Base-by-base conservation (phyloP, 495 filamentous ascomycete species). In the Xylaria curta region DNA sequence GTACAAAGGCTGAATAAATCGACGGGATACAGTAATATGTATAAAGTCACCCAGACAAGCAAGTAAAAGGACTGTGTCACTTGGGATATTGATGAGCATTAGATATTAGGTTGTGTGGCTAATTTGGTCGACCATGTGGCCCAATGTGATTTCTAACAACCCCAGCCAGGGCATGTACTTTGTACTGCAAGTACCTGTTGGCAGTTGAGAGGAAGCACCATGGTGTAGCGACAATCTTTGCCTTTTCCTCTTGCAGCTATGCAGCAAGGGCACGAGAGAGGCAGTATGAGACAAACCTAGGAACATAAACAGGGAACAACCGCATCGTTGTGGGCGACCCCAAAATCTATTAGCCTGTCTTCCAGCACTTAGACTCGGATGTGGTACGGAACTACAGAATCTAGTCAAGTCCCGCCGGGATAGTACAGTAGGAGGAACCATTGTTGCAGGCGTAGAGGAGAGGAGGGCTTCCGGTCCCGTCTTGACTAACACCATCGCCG, bases 211-310 rank as follows among this genome's bases (percentile, higher is more conserved):
- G 68, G 71, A 76, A 70, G 69, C 71, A 76, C 73, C 72, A 78
- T 78, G 72, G 77, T 79, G 76, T 78, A 80, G 76, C 78, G 78
- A 76, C 75, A 78, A 77, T 80, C 76, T 78, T 80, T 78, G 49
- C 78, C 76, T 69, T 77, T 77, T 75, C 71, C 75, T 78, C 74
- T 71, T 70, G 71, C 71, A 76, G 72, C 68, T 76, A 78, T 79
- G 78, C 76, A 79, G 76, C 71, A 78, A 76, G 75, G 68, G 74
- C 75, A 79, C 75, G 73, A 78, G 76, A 69, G 72, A 68, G 73
- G 76, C 70, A 72, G 73, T 69, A 79, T 75, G 69, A 80, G 76
- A 77, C 76, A 78, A 75, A 71, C 71, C 74, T 75, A 76, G 74
- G 75, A 78, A 77, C 40, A 58, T 66, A 66, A 59, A 71, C 61